phyloP scores from a whole-genome alignment of 495 filamentous ascomycete genomes.

The Penicillium turbatum region DNA sequence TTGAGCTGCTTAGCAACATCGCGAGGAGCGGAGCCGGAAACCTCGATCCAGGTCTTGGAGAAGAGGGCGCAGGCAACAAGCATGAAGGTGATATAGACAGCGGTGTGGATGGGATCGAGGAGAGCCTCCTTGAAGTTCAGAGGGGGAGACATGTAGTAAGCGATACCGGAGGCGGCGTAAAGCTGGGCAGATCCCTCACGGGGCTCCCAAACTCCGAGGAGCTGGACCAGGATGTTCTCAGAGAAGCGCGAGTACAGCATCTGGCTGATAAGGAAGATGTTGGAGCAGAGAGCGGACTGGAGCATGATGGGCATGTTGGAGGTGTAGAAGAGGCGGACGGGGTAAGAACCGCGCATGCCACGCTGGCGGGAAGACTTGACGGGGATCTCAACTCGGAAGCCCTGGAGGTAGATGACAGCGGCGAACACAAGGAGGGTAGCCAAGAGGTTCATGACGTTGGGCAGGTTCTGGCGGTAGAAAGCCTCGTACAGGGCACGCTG shows the following conservation, averaged over 20 bases:
- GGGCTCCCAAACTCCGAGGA: constrained; percentile 98
- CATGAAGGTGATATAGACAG: constrained; percentile 95
- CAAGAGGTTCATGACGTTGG: constrained; percentile 98
- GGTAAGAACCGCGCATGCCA: constrained; percentile 84
- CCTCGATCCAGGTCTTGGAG: constrained; percentile 99
- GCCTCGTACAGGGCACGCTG: constrained; percentile 93
- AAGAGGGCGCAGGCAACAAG: constrained; percentile 95
- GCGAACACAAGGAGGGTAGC: constrained; percentile 91
- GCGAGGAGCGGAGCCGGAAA: constrained; percentile 92
- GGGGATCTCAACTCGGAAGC: constrained; percentile 99
- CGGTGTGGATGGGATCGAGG: constrained; percentile 93
- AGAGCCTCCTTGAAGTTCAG: constrained; percentile 96
- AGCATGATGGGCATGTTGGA: constrained; percentile 97
- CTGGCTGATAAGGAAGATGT: constrained; percentile 97
- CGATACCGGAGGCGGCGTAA: constrained; percentile 82
- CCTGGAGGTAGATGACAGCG: constrained; percentile 98
- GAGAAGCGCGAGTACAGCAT: constrained; percentile 99
- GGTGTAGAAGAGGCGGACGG: constrained; percentile 63
- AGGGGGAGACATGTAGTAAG: constrained; percentile 99
- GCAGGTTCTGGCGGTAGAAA: constrained; percentile 98
- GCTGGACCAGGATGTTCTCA: constrained; percentile 93
- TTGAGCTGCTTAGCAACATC: constrained; percentile 99
- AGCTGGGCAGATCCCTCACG: constrained; percentile 95
- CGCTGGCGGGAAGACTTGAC: constrained; percentile 99
- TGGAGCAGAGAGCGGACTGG: constrained; percentile 95